These are phyloP conservation scores for Aspergillus texensis DNA, from an alignment of 2,329 filamentous ascomycete genomes.

Conservation along the genomic window DNA sequence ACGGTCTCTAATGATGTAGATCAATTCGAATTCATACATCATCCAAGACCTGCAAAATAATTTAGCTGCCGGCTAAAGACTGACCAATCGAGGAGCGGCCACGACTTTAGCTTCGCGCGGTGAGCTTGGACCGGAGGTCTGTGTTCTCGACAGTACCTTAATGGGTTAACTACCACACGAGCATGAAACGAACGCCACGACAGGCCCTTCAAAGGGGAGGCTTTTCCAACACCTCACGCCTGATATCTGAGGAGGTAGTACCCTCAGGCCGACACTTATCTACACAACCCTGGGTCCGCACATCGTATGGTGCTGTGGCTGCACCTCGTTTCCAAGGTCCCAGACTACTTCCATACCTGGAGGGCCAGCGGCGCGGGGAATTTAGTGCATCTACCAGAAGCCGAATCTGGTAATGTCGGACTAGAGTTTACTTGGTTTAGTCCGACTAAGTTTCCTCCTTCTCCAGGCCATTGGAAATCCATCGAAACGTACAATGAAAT, in stretches of 20 bases:
- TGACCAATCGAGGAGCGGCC: conserved; percentile 1
- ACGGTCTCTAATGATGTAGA: neutral
- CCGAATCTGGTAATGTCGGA: neutral
- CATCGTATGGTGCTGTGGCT: neutral
- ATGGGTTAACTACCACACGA: conserved; percentile 16
- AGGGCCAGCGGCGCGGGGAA: neutral
- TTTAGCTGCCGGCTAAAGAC: neutral
- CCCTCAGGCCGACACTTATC: neutral
- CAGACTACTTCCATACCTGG: neutral
- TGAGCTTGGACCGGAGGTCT: conserved; percentile 13
- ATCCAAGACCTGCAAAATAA: neutral
- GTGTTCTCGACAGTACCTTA: conserved; percentile 11
- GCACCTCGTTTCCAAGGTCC: neutral
- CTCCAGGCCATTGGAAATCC: neutral
- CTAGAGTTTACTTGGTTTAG: neutral
- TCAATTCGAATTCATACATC: neutral
- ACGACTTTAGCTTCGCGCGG: neutral
- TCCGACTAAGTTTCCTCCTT: neutral
- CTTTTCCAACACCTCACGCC: no score
- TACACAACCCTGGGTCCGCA: neutral
- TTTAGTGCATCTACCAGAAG: neutral
- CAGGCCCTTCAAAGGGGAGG: neutral
- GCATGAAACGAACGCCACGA: conserved; percentile 3
- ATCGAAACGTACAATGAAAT: conserved; percentile 1
- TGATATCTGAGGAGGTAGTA: neutral